Conservation (phyloP, 805 yeast genomes). For the Saccharomycopsis selenospora region DNA sequence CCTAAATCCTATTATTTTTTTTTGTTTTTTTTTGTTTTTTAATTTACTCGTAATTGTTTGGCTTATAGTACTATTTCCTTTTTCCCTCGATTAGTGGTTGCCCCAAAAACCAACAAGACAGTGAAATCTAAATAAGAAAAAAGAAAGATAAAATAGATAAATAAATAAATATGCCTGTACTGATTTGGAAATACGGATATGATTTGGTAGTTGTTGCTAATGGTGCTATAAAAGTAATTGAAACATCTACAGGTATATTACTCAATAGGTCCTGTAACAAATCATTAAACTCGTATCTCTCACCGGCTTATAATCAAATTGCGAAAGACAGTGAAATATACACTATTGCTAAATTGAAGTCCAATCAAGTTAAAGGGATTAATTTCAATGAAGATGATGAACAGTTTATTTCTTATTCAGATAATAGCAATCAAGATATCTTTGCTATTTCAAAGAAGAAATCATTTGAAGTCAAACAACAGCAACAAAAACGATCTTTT, state of each 20-base stretch:
- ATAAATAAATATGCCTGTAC: no score
- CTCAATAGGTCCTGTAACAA: neutral
- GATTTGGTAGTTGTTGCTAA: neutral
- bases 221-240: neutral
- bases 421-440: slow-evolving; percentile 26
- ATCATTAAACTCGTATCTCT: neutral
- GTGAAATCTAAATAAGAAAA: no score
- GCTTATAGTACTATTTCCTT: no score
- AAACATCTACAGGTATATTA: neutral
- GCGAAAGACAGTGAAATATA: slow-evolving; percentile 14
- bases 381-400: slow-evolving; percentile 2
- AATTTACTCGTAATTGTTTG: no score
- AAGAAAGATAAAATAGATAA: no score
- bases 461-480: slow-evolving; percentile 23
- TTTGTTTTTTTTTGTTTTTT: no score
- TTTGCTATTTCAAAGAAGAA: slow-evolving; percentile 30
- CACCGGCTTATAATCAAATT: slow-evolving; percentile 4
- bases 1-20: no score
- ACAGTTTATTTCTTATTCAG: neutral
- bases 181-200: neutral
- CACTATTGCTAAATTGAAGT: slow-evolving; percentile 10
- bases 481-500: slow-evolving; percentile 4
- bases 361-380: slow-evolving; percentile 12
- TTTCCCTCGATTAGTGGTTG: no score
- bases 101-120: no score